phyloP scores from a whole-genome alignment of 495 filamentous ascomycete species.

The Halenospora varia region DNA sequence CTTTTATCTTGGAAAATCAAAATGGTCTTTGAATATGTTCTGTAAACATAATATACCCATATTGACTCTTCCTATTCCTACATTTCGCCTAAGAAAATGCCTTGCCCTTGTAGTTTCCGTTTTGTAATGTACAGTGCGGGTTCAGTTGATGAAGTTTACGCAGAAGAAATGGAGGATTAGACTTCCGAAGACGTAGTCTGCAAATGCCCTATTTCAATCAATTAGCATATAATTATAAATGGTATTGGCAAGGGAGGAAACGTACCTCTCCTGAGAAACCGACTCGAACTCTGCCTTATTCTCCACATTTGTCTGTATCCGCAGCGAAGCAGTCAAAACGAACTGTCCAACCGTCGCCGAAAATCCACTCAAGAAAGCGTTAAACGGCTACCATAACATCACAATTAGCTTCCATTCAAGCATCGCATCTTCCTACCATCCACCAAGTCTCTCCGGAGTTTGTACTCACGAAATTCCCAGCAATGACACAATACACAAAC shows the following conservation, averaged over 20 bases:
- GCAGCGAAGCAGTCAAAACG: constrained; percentile 81
- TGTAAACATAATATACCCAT: neutral
- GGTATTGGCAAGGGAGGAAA: neutral
- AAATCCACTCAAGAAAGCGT: constrained; percentile 95
- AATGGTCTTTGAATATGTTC: neutral
- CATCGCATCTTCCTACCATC: neutral
- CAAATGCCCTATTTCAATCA: constrained; percentile 72
- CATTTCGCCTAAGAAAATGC: constrained; percentile 4
- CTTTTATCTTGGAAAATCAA: neutral
- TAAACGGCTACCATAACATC: constrained; percentile 75
- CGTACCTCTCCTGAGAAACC: constrained; percentile 68
- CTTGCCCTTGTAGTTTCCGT: constrained; percentile 1
- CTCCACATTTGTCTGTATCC: constrained; percentile 84
- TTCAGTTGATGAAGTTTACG: constrained; percentile 96
- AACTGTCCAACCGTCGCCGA: constrained; percentile 95
- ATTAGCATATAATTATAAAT: constrained; percentile 7
- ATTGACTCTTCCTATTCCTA: constrained; percentile 20
- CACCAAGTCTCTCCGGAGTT: neutral
- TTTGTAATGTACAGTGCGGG: neutral
- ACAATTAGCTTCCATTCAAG: constrained; percentile 7
- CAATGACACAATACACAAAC: constrained; percentile 89
- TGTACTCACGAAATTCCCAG: constrained; percentile 83
- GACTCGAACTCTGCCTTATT: constrained; percentile 66
- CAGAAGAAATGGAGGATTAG: constrained; percentile 98
- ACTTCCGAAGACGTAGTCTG: constrained; percentile 93